phyloP scores from a whole-genome alignment of 2,329 filamentous ascomycete species.

The Colletotrichum paranaense region DNA sequence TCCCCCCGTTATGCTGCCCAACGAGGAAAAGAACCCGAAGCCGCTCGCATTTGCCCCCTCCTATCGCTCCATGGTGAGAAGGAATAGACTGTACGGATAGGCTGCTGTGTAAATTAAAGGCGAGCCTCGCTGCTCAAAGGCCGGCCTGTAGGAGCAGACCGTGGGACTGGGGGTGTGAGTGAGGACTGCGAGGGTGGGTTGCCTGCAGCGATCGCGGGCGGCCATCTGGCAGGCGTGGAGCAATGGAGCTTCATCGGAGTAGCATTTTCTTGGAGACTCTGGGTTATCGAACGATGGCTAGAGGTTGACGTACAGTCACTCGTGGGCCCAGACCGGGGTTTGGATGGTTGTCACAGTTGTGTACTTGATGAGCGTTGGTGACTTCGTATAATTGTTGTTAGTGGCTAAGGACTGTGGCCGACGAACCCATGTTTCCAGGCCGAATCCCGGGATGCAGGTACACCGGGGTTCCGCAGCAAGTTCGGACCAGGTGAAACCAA shows the following conservation, averaged over 20 bases:
- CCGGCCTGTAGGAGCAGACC: too few relatives aligned
- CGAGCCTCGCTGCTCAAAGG: neutral
- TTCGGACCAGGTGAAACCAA: slow-evolving; percentile 24
- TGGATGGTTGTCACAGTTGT: neutral
- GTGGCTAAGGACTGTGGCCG: neutral
- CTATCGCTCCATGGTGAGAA: neutral
- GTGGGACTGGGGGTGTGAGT: neutral
- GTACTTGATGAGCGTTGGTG: neutral
- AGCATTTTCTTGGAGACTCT: neutral
- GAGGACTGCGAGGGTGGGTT: neutral
- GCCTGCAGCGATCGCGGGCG: slow-evolving; percentile 16
- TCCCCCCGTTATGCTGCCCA: neutral
- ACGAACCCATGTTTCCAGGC: neutral
- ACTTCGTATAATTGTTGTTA: neutral
- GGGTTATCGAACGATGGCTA: slow-evolving; percentile 26
- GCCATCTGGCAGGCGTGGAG: slow-evolving; percentile 10
- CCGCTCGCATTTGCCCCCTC: neutral
- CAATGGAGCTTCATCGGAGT: neutral
- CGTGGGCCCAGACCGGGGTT: neutral
- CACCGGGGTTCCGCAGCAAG: slow-evolving; percentile 13
- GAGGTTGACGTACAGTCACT: neutral
- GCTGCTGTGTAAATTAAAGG: neutral
- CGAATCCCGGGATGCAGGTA: slow-evolving; percentile 14
- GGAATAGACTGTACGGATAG: too few relatives aligned
- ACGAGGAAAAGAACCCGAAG: slow-evolving; percentile 20